Conservation (phyloP, 768 basidiomycete species). For the Phylloporus arenicola region DNA sequence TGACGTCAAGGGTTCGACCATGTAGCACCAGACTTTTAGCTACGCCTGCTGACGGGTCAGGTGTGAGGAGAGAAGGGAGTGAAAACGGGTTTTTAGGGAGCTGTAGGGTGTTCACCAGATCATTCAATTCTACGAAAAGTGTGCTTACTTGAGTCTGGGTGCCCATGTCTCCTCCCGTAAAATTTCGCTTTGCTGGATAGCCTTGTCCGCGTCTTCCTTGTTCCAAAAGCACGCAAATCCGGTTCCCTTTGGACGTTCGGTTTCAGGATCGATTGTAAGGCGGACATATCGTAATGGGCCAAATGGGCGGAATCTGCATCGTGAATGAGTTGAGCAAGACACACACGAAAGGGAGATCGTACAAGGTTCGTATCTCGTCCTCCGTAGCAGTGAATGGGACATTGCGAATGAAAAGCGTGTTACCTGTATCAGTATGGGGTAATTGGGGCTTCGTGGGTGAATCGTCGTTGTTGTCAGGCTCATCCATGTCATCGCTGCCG, state of each 20-base stretch:
- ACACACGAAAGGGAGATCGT: constrained; percentile 25
- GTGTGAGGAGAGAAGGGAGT: no score
- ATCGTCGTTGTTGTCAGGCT: constrained; percentile 26
- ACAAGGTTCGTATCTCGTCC: constrained; percentile 85
- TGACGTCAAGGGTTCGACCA: no score
- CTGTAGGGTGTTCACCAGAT: constrained; percentile 25
- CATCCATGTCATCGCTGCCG: constrained; percentile 22
- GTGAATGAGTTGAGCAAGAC: not conserved
- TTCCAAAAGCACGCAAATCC: constrained; percentile 99
- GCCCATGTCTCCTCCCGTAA: constrained; percentile 62
- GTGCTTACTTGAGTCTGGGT: constrained; percentile 27
- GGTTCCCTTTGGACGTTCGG: no score
- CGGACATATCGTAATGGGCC: constrained; percentile 91
- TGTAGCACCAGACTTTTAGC: constrained; percentile 84
- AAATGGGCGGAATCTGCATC: constrained; percentile 70
- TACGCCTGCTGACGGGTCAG: constrained; percentile 70
- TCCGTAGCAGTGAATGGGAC: no score
- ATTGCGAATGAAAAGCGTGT: no score
- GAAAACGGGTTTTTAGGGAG: constrained; percentile 80
- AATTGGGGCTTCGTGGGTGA: constrained; percentile 58
- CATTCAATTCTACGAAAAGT: constrained; percentile 8
- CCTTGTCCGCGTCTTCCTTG: constrained; percentile 80
- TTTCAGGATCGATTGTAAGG: constrained; percentile 78
- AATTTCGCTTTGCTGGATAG: constrained; percentile 73
- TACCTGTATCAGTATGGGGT: constrained; percentile 82